phyloP scores from a whole-genome alignment of 768 basidiomycete genomes.

The Mrakia frigida region DNA sequence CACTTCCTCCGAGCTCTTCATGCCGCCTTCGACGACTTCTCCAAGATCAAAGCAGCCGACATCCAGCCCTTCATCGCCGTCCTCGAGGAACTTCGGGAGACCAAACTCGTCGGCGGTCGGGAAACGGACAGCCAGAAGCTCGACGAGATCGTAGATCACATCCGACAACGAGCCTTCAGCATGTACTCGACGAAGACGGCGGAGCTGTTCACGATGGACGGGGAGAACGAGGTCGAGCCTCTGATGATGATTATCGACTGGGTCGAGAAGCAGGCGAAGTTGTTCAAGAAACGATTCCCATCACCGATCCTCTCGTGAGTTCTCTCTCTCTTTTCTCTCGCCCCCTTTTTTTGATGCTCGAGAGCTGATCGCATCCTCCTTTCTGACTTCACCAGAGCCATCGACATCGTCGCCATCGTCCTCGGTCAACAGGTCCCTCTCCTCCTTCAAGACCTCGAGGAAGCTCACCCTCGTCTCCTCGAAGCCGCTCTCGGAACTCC shows the following conservation, averaged over 20 bases:
- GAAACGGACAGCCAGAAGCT: conserved; percentile 67
- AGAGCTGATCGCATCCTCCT: neutral
- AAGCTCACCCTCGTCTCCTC: conserved; percentile 65
- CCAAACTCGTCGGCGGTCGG: conserved; percentile 65
- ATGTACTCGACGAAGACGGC: conserved; percentile 33
- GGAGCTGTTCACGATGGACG: conserved; percentile 36
- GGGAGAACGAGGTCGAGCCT: conserved; percentile 71
- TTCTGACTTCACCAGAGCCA: conserved; percentile 29
- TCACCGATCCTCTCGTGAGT: conserved; percentile 73
- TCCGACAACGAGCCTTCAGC: conserved; percentile 47
- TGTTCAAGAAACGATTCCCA: conserved; percentile 78
- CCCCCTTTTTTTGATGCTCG: neutral
- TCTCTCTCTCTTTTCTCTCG: neutral
- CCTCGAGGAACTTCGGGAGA: conserved; percentile 65
- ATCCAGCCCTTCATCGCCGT: conserved; percentile 61
- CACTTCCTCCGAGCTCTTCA: conserved; percentile 73
- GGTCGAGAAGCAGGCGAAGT: conserved; percentile 77
- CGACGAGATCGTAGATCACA: conserved; percentile 61
- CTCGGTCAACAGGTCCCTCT: conserved; percentile 55
- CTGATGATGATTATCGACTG: conserved; percentile 80
- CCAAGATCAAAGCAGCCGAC: conserved; percentile 66
- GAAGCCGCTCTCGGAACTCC: conserved; percentile 48
- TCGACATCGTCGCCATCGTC: conserved; percentile 71
- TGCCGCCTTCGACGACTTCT: conserved; percentile 71
- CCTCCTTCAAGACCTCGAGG: conserved; percentile 61